Evolutionary conservation across 495 filamentous ascomycete species (phyloP), one percentile per base, ranked within the genome.

Genomic region (Neurospora discreta): DNA sequence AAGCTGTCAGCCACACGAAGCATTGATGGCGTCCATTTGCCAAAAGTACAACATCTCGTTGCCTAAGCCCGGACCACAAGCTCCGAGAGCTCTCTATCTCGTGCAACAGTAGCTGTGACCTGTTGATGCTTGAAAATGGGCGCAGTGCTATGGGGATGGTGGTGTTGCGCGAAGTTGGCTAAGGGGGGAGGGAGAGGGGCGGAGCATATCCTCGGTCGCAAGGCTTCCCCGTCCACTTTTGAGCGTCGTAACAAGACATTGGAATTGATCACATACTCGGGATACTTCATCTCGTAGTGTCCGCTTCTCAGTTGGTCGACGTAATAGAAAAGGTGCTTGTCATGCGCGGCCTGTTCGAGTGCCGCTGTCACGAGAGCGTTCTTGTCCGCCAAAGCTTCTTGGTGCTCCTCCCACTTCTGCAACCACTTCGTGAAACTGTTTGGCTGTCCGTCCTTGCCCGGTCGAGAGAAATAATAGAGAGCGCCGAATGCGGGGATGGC

Each of bases 321-420:
- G 69, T 78, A 68, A 33, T 74, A 69, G 69, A 85, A 75, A 33
- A 86, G 79, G 73, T 84, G 82, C 77, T 78, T 83, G 77, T 86
- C 84, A 73, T 80, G 79, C 68, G 83, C 83, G n/a, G 84, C 84
- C 77, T 86, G 82, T 74, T 85, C 77, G 68, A 84, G 67, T 0
- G 80, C 70, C 20, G 80, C 77, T 15, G 82, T 79, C 77, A 79
- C 81, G 69, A 81, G 72, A 40, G 78, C 67, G 77, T 84, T 85
- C 76, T 79, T 79, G 13, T 65, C 26, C 6, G 52, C 52, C 52
- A 65, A 33, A 7, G 26, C 5, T 13, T 65, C 52, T 13, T 7
- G 23, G 15, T 65, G 26, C 68, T 68, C 70, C 77, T 83, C 82
- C 80, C 77, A 82, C 72, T 76, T 74, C 33, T 70, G 60, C 39